Evolutionary conservation across 2,329 filamentous ascomycete species (phyloP).

Genomic region (Fusarium sublunatum): DNA sequence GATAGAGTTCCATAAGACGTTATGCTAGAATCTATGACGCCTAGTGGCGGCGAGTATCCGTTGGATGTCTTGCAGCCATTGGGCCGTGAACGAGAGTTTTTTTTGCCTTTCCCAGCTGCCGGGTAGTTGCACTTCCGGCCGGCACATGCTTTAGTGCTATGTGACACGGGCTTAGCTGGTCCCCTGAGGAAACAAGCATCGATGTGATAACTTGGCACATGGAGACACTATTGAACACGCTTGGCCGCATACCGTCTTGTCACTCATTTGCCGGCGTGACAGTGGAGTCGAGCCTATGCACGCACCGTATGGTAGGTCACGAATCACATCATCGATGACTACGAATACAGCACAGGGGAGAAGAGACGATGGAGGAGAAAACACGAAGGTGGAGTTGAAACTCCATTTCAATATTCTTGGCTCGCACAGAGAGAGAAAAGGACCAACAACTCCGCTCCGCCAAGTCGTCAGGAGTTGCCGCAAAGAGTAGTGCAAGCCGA

Average conservation of each 20-base stretch:
- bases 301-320: neutral
- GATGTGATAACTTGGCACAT: neutral
- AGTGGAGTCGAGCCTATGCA: neutral
- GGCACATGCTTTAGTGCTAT: neutral
- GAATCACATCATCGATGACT: neutral
- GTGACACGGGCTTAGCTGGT: neutral
- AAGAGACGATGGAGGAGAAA: neutral
- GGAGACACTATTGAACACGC: neutral
- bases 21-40: neutral
- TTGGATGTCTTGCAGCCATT: neutral
- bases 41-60: neutral
- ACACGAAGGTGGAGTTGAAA: conserved; percentile 3
- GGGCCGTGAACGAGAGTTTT: neutral
- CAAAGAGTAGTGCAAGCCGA: neutral
- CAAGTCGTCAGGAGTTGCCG: neutral
- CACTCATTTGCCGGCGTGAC: neutral
- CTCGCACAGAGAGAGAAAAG: neutral
- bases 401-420: neutral
- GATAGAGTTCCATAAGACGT: neutral
- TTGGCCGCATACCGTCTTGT: neutral
- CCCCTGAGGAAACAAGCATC: neutral
- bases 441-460: neutral
- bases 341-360: neutral
- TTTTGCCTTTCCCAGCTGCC: neutral
- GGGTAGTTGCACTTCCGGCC: neutral